Evolutionary conservation across 495 filamentous ascomycete genomes (phyloP).

Genomic region (Melanomma pulvis-pyrius): DNA sequence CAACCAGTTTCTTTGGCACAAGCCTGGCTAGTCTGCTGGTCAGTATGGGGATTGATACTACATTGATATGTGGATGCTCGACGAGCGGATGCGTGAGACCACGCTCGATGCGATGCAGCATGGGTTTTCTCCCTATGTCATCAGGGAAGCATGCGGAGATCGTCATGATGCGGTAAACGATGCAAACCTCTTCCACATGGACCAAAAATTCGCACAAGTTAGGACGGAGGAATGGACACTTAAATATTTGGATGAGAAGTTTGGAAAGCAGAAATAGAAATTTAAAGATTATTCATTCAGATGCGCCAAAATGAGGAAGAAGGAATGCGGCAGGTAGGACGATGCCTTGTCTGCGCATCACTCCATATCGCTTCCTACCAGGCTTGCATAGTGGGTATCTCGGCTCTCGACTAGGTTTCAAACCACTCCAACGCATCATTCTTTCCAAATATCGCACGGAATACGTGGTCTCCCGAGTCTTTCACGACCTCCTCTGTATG

Average conservation of each 20-base stretch:
- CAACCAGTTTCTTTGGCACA: not conserved
- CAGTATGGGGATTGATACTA: conserved; percentile 11
- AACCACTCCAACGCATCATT: conserved; percentile 53
- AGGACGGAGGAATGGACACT: conserved; percentile 8
- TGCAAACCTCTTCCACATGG: conserved; percentile 6
- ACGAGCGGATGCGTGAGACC: conserved; percentile 11
- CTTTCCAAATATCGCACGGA: conserved; percentile 57
- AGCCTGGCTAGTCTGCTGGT: not conserved
- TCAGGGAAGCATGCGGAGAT: conserved; percentile 11
- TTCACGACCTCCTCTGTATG: conserved; percentile 55
- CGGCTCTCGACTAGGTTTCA: conserved; percentile 48
- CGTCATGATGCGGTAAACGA: not conserved
- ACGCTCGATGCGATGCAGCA: conserved; percentile 8
- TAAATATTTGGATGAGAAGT: not conserved
- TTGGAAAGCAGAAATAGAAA: not conserved
- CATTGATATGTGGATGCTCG: not conserved
- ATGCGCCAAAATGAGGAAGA: not conserved
- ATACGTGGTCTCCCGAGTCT: conserved; percentile 49
- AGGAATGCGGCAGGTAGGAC: not conserved
- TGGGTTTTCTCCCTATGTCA: conserved; percentile 11
- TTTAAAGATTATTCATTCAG: not conserved
- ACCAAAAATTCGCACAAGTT: conserved; percentile 18
- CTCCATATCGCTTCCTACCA: not conserved
- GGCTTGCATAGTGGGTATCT: conserved; percentile 1
- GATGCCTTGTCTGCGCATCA: not conserved